phyloP scores from a whole-genome alignment of 805 yeast genomes.

The Lachancea lanzarotensis region DNA sequence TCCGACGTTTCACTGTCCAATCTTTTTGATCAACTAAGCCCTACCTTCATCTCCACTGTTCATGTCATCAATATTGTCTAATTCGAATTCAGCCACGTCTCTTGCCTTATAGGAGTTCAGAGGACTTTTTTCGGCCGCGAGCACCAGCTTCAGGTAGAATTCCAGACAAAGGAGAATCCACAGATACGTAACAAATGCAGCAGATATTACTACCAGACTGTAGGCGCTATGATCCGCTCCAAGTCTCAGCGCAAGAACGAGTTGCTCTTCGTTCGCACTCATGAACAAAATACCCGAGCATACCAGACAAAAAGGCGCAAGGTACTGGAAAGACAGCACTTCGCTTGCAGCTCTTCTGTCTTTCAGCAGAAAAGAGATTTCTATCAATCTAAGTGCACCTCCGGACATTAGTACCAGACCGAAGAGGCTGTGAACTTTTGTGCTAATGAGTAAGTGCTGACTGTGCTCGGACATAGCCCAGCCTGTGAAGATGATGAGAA shows the following conservation, averaged over 20 bases:
- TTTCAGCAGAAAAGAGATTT: slow-evolving; percentile 66
- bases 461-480: slow-evolving; percentile 91
- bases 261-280: slow-evolving; percentile 91
- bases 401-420: slow-evolving; percentile 76
- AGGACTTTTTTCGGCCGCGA: neutral
- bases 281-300: slow-evolving; percentile 78
- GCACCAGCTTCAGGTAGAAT: slow-evolving; percentile 40
- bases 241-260: slow-evolving; percentile 58
- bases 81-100: slow-evolving; percentile 6
- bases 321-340: slow-evolving; percentile 69
- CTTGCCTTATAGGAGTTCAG: neutral
- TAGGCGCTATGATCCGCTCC: slow-evolving; percentile 86
- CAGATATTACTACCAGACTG: slow-evolving; percentile 60
- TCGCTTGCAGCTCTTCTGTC: slow-evolving; percentile 48
- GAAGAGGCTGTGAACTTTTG: slow-evolving; percentile 82
- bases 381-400: slow-evolving; percentile 69
- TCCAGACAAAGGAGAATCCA: slow-evolving; percentile 58
- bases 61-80: neutral
- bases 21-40: neutral
- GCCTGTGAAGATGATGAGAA: slow-evolving; percentile 81
- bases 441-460: slow-evolving; percentile 68
- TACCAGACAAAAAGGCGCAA: slow-evolving; percentile 77
- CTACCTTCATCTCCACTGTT: neutral
- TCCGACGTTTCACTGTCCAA: too few species aligned
- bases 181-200: slow-evolving; percentile 64